phyloP scores from a whole-genome alignment of 2,329 filamentous ascomycete species.

The Corniculantispora saksenae region DNA sequence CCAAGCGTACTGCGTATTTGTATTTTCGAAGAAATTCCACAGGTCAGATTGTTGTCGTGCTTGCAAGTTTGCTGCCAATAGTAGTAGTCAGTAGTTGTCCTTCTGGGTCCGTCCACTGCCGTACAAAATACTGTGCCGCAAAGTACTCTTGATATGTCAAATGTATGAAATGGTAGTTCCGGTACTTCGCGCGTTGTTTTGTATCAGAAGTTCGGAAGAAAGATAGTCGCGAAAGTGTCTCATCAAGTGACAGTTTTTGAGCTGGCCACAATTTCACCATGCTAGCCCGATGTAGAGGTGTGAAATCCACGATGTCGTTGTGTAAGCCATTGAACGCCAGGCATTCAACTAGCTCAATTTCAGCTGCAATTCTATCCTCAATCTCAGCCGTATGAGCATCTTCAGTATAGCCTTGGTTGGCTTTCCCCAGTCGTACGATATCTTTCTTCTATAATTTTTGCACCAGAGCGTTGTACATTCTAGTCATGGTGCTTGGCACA shows the following conservation, averaged over 20 bases:
- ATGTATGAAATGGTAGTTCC: constrained; percentile 43
- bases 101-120: constrained; percentile 28
- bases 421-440: constrained; percentile 30
- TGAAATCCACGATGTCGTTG: constrained; percentile 36
- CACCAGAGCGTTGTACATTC: constrained; percentile 35
- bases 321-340: constrained; percentile 39
- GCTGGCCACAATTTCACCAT: constrained; percentile 25
- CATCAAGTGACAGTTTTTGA: constrained; percentile 18
- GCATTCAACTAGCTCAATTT: constrained; percentile 31
- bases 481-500: constrained; percentile 38
- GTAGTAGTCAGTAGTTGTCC: constrained; percentile 23
- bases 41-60: constrained; percentile 10
- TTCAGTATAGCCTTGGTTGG: constrained; percentile 1
- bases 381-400: constrained; percentile 21
- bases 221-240: constrained; percentile 31
- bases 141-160: constrained; percentile 46
- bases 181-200: constrained; percentile 20
- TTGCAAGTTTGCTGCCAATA: constrained; percentile 8
- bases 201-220: constrained; percentile 38
- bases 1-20: constrained; percentile 41
- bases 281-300: constrained; percentile 20
- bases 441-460: constrained; percentile 42
- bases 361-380: constrained; percentile 2
- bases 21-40: constrained; percentile 32
- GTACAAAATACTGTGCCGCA: constrained; percentile 41